Conservation (phyloP, 768 basidiomycete genomes). For the Pleurotus giganteus region DNA sequence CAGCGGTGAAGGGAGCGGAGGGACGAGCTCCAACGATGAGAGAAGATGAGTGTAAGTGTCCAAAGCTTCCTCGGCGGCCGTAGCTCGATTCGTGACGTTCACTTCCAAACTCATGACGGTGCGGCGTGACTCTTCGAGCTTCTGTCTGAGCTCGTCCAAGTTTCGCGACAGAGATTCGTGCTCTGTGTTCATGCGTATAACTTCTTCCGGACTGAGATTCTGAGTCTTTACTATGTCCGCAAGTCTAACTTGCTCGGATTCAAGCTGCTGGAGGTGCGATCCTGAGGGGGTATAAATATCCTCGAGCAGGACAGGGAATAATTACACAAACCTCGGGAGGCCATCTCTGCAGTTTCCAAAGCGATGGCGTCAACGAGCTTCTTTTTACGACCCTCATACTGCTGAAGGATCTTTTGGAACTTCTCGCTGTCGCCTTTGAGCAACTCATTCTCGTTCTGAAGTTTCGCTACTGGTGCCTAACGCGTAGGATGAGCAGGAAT, state of each 20-base stretch:
- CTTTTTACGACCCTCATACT: slow-evolving; percentile 67
- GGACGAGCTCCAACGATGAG: slow-evolving; percentile 73
- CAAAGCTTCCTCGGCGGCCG: slow-evolving; percentile 79
- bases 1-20: slow-evolving; percentile 69
- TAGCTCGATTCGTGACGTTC: slow-evolving; percentile 72
- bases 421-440: slow-evolving; percentile 76
- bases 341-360: slow-evolving; percentile 64
- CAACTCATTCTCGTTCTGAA: slow-evolving; percentile 59
- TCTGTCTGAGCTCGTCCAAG: slow-evolving; percentile 74
- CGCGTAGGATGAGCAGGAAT: not conserved
- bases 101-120: slow-evolving; percentile 81
- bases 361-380: slow-evolving; percentile 66
- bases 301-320: slow-evolving; percentile 1
- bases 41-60: slow-evolving; percentile 77
- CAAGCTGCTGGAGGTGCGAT: slow-evolving; percentile 59
- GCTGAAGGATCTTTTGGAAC: slow-evolving; percentile 70
- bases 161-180: slow-evolving; percentile 74
- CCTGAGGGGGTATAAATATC: slow-evolving; percentile 34
- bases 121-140: slow-evolving; percentile 72
- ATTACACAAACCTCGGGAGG: slow-evolving; percentile 44
- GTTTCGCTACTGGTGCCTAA: slow-evolving; percentile 62
- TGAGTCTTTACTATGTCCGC: slow-evolving; percentile 74
- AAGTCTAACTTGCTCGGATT: slow-evolving; percentile 62
- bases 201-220: slow-evolving; percentile 90
- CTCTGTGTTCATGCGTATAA: slow-evolving; percentile 86